Percentiles rank a stretch among this genome's conserved stretches.
Conservation (phyloP, 2,329 filamentous ascomycete genomes). For the Ustulina deusta region DNA sequence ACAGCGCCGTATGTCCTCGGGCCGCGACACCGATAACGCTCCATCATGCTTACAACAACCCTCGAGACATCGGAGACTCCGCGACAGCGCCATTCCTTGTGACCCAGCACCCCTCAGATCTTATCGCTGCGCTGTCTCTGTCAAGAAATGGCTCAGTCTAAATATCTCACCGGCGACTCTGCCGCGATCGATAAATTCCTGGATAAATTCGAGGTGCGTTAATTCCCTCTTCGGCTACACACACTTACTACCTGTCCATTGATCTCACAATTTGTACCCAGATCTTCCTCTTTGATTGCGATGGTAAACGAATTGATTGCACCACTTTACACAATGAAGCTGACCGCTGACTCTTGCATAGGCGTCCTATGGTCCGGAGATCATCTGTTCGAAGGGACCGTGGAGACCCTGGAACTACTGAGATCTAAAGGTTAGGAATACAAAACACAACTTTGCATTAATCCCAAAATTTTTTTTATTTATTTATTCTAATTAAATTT, state of each 20-base stretch:
- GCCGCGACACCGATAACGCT: conserved; percentile 19
- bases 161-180: conserved; percentile 82
- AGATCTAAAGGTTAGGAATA: conserved; percentile 76
- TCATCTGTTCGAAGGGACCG: conserved; percentile 84
- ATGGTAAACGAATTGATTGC: conserved; percentile 73
- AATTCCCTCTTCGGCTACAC: conserved; percentile 44
- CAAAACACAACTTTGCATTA: neutral
- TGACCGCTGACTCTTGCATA: conserved; percentile 31
- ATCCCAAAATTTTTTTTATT: no score
- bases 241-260: conserved; percentile 25
- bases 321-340: neutral
- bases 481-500: no score
- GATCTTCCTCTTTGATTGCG: conserved; percentile 96
- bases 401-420: conserved; percentile 86
- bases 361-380: conserved; percentile 98
- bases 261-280: conserved; percentile 53
- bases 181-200: conserved; percentile 84
- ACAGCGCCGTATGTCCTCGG: conserved; percentile 7
- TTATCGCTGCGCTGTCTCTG: neutral
- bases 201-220: conserved; percentile 88
- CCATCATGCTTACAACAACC: conserved; percentile 23
- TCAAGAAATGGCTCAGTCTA: conserved; percentile 56
- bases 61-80: neutral
- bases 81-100: conserved; percentile 11
- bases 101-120: neutral